Conservation (phyloP, 805 yeast genomes). For the Brettanomyces custersianus region DNA sequence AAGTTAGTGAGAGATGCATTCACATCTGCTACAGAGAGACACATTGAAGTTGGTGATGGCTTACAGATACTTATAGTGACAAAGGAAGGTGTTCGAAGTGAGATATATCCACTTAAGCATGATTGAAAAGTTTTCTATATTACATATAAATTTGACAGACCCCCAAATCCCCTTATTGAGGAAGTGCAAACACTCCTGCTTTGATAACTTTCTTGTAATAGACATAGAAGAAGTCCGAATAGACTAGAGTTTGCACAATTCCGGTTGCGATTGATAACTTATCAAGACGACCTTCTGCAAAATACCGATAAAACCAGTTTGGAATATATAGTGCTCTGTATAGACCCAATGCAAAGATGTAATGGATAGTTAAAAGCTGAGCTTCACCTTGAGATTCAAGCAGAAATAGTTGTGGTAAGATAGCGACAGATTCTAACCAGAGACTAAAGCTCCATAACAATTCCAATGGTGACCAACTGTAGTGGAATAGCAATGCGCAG, state of each 20-base stretch:
- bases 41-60: slow-evolving; percentile 96
- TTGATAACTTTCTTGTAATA: slow-evolving; percentile 77
- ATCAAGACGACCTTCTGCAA: slow-evolving; percentile 55
- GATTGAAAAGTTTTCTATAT: slow-evolving; percentile 36
- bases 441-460: slow-evolving; percentile 80
- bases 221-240: slow-evolving; percentile 92
- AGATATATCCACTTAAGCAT: slow-evolving; percentile 77
- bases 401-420: slow-evolving; percentile 87
- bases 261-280: slow-evolving; percentile 72
- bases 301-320: slow-evolving; percentile 89
- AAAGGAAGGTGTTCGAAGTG: slow-evolving; percentile 83
- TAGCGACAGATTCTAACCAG: slow-evolving; percentile 91
- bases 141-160: neutral
- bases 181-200: slow-evolving; percentile 64
- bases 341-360: slow-evolving; percentile 85
- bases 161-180: slow-evolving; percentile 14
- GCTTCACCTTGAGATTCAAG: slow-evolving; percentile 86
- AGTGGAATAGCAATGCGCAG: slow-evolving; percentile 52
- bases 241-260: slow-evolving; percentile 72
- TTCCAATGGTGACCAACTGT: slow-evolving; percentile 53
- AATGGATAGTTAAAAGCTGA: slow-evolving; percentile 79
- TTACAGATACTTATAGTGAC: slow-evolving; percentile 85
- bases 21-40: slow-evolving; percentile 95
- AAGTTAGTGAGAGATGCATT: slow-evolving; percentile 89
- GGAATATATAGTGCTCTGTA: slow-evolving; percentile 88